Evolutionary conservation across 805 yeast species (phyloP).

Genomic region (Starmerella scarabaei): DNA sequence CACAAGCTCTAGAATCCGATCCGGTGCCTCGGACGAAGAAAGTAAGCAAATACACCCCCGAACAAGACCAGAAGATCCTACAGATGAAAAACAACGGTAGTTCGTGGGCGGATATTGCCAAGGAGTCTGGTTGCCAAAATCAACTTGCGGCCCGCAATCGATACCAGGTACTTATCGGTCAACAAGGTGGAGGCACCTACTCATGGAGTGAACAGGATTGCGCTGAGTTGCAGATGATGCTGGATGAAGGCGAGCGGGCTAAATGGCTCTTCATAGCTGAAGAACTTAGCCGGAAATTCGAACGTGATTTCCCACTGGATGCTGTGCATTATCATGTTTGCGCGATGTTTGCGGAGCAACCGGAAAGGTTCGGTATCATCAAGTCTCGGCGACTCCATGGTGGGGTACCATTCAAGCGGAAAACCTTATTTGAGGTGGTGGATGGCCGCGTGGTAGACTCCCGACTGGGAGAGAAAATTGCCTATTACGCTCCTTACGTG

Average conservation of each 20-base stretch:
- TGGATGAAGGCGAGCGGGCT: conserved; percentile 59
- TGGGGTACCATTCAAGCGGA: conserved; percentile 19
- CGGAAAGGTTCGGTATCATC: conserved; percentile 44
- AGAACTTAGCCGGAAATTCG: conserved; percentile 42
- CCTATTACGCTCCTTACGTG: too few relatives aligned
- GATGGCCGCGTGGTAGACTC: not conserved
- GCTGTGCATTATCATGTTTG: conserved; percentile 46
- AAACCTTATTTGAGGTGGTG: not conserved
- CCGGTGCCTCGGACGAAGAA: conserved; percentile 42
- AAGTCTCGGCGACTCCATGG: conserved; percentile 14
- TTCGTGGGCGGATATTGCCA: conserved; percentile 64
- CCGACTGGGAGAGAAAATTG: too few relatives aligned
- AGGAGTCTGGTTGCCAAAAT: conserved; percentile 47
- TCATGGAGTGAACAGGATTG: conserved; percentile 51
- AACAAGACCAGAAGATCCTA: conserved; percentile 55
- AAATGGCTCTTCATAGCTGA: conserved; percentile 55
- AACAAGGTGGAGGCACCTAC: conserved; percentile 62
- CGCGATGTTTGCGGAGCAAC: conserved; percentile 41
- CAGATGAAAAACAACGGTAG: conserved; percentile 48
- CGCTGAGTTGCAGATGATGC: conserved; percentile 34
- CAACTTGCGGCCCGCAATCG: conserved; percentile 64
- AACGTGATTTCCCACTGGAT: conserved; percentile 37
- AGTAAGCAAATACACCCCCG: conserved; percentile 54
- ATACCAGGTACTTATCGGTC: conserved; percentile 70
- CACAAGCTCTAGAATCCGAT: conserved; percentile 32